Conservation (phyloP, 805 yeast genomes). For the Sungouiozyma ichnusensis region DNA sequence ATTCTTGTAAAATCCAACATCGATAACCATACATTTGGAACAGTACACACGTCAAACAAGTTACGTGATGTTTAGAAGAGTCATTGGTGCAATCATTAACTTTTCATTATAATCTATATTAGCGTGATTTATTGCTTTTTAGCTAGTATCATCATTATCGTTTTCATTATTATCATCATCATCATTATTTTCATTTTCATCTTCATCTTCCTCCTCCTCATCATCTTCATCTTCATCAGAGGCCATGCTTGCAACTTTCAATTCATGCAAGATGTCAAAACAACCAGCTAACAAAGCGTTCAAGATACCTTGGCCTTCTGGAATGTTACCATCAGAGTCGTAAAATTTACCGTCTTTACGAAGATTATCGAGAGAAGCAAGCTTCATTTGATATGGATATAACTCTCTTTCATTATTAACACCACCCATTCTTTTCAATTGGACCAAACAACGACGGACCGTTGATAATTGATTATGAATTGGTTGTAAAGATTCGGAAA, state of each 20-base stretch:
- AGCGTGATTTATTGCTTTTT: neutral
- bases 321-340: constrained; percentile 75
- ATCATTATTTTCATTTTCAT: constrained; percentile 10
- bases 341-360: constrained; percentile 83
- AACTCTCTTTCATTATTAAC: constrained; percentile 77
- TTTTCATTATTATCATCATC: constrained; percentile 6
- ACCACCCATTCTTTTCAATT: constrained; percentile 88
- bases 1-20: neutral
- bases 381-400: constrained; percentile 91
- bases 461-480: constrained; percentile 89
- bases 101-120: neutral
- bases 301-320: constrained; percentile 97
- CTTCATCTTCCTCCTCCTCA: constrained; percentile 11
- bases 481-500: constrained; percentile 85
- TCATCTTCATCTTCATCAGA: constrained; percentile 30
- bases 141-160: neutral
- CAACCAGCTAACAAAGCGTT: constrained; percentile 87
- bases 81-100: neutral
- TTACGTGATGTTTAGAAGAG: neutral
- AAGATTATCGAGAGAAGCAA: constrained; percentile 78
- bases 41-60: neutral
- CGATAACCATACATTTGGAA: neutral
- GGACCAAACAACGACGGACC: constrained; percentile 79
- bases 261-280: constrained; percentile 85
- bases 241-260: constrained; percentile 76